Evolutionary conservation across 2,329 filamentous ascomycete genomes (phyloP).

Genomic region (Pseudonectria foliicola): DNA sequence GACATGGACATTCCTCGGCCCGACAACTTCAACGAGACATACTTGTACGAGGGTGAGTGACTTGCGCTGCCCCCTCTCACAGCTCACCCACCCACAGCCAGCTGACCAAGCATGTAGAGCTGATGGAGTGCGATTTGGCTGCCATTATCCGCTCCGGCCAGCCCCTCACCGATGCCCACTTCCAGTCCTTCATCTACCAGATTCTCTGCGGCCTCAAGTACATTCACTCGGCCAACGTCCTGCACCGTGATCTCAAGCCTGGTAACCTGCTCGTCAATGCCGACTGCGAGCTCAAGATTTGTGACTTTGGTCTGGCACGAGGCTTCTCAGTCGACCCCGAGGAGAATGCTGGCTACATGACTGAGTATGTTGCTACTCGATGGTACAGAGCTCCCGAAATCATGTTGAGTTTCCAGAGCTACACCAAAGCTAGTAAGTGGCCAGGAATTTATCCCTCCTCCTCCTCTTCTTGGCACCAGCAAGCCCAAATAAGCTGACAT

Average conservation of each 20-base stretch:
- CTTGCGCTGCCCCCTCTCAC: conserved; percentile 1
- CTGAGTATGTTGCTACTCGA: conserved; percentile 94
- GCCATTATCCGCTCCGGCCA: conserved; percentile 97
- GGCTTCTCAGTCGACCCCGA: conserved; percentile 96
- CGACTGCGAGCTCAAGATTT: conserved; percentile 99
- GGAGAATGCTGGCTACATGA: conserved; percentile 99
- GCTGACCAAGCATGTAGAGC: conserved; percentile 52
- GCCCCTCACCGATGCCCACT: conserved; percentile 94
- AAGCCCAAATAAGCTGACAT: conserved; percentile 6
- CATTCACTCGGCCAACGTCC: conserved; percentile 96
- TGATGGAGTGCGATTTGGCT: conserved; percentile 98
- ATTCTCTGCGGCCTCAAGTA: conserved; percentile 98
- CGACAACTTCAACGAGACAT: conserved; percentile 98
- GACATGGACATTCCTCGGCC: conserved; percentile 99
- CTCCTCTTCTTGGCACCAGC: not conserved
- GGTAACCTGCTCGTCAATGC: conserved; percentile 97
- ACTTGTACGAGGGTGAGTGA: conserved; percentile 85
- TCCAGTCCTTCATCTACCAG: conserved; percentile 99
- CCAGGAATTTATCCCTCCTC: not conserved
- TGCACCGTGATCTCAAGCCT: conserved; percentile 94
- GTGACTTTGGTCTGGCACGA: conserved; percentile 92
- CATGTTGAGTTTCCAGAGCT: conserved; percentile 99
- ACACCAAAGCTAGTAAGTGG: conserved; percentile 98
- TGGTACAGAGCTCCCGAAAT: conserved; percentile 96
- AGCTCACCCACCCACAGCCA: not conserved